phyloP scores from a whole-genome alignment of 1,284 basidiomycete species.

The Macrocystidia cucumis region DNA sequence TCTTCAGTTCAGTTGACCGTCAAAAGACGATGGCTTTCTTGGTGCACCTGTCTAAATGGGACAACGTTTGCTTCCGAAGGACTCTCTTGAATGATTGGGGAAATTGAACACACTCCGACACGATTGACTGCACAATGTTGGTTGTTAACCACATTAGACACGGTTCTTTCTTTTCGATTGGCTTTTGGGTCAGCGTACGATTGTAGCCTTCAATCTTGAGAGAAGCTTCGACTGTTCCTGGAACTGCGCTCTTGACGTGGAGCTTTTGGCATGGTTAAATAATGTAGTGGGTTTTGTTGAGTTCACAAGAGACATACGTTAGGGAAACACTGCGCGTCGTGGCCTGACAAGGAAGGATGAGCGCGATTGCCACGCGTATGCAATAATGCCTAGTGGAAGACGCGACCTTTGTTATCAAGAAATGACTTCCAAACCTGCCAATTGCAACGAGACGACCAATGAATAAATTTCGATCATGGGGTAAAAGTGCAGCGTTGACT shows the following conservation, averaged over 20 bases:
- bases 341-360: conserved; percentile 36
- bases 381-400: conserved; percentile 3
- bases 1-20: background rate
- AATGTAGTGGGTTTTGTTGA: background rate
- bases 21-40: background rate
- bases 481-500: background rate
- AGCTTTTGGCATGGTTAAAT: conserved; percentile 33
- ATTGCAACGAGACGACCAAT: background rate
- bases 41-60: conserved; percentile 15
- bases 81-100: background rate
- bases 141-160: background rate
- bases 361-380: conserved; percentile 2
- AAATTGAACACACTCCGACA: conserved; percentile 49
- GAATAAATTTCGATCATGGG: background rate
- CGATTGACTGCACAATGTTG: conserved; percentile 51
- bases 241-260: conserved; percentile 51
- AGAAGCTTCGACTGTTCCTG: conserved; percentile 58
- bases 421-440: conserved; percentile 83
- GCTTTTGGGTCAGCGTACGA: conserved; percentile 38
- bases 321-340: conserved; percentile 72
- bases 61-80: background rate
- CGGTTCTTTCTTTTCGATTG: conserved; percentile 1
- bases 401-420: conserved; percentile 59
- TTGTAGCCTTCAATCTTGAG: conserved; percentile 70
- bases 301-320: conserved; percentile 38